A percentile compares a stretch with the other conserved stretches of the same genome.
These are phyloP conservation scores for Quillaja saponaria DNA, from an alignment of 306 rosid species.

Conservation along the genomic window DNA sequence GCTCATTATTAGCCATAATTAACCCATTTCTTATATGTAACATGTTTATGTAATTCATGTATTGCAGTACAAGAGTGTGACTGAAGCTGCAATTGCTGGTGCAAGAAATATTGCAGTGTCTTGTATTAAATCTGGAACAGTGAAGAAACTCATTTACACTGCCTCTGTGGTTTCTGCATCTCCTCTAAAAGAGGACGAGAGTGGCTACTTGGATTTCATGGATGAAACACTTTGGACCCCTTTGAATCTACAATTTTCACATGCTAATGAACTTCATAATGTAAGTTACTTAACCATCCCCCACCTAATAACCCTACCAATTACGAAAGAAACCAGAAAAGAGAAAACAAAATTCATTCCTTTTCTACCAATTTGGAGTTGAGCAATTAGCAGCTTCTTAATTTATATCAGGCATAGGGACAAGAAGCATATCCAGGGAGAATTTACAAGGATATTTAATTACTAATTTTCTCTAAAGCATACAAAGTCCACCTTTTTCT, in stretches of 20 bases:
- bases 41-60: neutral
- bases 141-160: constrained; percentile 54
- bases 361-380: no score
- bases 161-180: constrained; percentile 45
- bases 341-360: no score
- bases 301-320: no score
- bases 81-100: constrained; percentile 44
- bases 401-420: no score
- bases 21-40: no score
- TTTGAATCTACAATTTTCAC: constrained; percentile 21
- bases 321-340: no score
- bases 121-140: constrained; percentile 41
- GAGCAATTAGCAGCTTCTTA: no score
- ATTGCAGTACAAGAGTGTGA: constrained; percentile 34
- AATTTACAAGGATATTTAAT: no score
- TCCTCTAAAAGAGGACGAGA: constrained; percentile 41
- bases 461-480: no score
- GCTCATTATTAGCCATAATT: neutral
- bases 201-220: constrained; percentile 28
- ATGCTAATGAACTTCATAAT: neutral
- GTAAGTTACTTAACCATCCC: constrained; percentile 3
- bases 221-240: constrained; percentile 65
- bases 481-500: no score
- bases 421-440: no score
- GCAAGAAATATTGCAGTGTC: constrained; percentile 31